Base-by-base conservation (phyloP, 176 grass and related monocot species). In the Stipa capillata region DNA sequence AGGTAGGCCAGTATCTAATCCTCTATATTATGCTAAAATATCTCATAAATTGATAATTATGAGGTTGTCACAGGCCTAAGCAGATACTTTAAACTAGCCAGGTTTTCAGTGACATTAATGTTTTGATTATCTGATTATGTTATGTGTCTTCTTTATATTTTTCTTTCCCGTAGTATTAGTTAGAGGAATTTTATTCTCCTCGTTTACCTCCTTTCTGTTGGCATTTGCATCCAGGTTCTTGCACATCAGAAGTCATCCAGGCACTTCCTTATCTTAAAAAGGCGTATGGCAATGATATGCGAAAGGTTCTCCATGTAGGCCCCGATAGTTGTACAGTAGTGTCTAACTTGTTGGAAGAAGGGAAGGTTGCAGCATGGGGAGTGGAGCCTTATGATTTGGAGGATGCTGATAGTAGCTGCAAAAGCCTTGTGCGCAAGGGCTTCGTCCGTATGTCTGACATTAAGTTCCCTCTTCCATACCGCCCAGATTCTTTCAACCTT, bases 311-410 rank as follows among this genome's bases (percentile, higher is more conserved):
- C 53, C 94, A 97, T 74, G 91, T 97, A 47, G 94, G 94, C 20
- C 91, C 91, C 20, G 89, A 97, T 81, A 87, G 91, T 61, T 97
- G 94, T 81, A 81, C 91, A 67, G 65, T 97, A 73, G 91, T 97
- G 85, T 97, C 87, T 78, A 74, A 54, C 52, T 90, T 97, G 78
- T 88, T 97, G 72, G 88, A 94, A 79, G 94, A 97, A 85, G 69
- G 69, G 81, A 94, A 91, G 76, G 79, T 85, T 40, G 92, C 93
- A 89, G 85, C 92, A 44, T 99, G 92, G 92, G 96, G 92, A 24
- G 81, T 99, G 78, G 96, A 99, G 59, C 96, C 96, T 71, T 99
- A 95, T 89, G 96, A 99, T 87, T 85, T 95, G 76, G 96, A 99
- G 59, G 96, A 99, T 87, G 72, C 81, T 64, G 96, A 99, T 63